Conservation (phyloP, 2,329 filamentous ascomycete genomes). For the Colletotrichum phormii region DNA sequence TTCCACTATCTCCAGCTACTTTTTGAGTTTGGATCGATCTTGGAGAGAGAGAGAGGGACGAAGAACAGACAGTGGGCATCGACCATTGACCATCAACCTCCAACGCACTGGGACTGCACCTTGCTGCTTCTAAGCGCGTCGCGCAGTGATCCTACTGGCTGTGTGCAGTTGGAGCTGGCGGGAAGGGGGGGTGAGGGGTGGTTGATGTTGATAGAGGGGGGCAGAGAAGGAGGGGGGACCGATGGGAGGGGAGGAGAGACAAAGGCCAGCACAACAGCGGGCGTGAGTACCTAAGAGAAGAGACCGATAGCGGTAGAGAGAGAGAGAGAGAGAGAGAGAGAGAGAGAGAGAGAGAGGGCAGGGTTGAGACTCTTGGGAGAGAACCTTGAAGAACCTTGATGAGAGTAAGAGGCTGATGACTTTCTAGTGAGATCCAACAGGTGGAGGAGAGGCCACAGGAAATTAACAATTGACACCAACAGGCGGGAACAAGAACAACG, state of each 20-base stretch:
- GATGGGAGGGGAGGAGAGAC: background rate
- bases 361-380: background rate
- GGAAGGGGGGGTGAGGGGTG: constrained; percentile 11
- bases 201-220: background rate
- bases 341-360: background rate
- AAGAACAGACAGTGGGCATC: constrained; percentile 26
- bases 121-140: constrained; percentile 46
- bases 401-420: background rate
- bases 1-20: constrained; percentile 8
- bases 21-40: background rate
- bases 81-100: background rate
- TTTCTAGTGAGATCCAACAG: background rate
- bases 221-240: constrained; percentile 4
- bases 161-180: constrained; percentile 16
- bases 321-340: too few relatives aligned
- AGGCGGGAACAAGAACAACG: background rate
- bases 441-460: background rate
- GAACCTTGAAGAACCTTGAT: background rate
- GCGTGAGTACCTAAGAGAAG: background rate
- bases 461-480: background rate
- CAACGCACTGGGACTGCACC: constrained; percentile 33
- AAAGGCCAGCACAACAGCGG: background rate
- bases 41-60: constrained; percentile 8
- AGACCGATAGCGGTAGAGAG: background rate
- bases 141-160: constrained; percentile 49